Percentiles rank a stretch among this genome's conserved stretches.
Evolutionary conservation across 2,329 filamentous ascomycete genomes (phyloP).

Genomic region (Aspergillus viridinutans): DNA sequence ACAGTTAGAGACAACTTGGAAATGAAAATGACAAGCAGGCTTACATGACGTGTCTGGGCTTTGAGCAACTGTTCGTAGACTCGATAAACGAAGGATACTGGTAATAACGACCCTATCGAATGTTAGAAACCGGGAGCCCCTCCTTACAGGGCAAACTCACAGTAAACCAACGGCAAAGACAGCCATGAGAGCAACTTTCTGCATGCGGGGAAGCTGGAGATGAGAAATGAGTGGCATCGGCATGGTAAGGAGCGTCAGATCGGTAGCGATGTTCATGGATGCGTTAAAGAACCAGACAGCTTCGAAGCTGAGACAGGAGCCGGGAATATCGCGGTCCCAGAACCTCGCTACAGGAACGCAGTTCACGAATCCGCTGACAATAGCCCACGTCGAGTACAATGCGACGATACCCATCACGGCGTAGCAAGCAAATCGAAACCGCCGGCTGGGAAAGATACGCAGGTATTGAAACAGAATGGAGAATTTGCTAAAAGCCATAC

Average conservation of each 20-base stretch:
- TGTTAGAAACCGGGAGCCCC: background rate
- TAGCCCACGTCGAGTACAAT: conserved; percentile 28
- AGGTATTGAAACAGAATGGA: conserved; percentile 47
- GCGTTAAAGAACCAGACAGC: conserved; percentile 42
- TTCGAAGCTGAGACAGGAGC: conserved; percentile 37
- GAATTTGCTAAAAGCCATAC: conserved; percentile 37
- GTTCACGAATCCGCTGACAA: conserved; percentile 40
- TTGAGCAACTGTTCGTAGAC: conserved; percentile 20
- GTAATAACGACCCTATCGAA: conserved; percentile 27
- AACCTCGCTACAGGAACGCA: conserved; percentile 40
- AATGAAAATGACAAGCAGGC: background rate
- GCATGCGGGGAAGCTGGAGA: conserved; percentile 38
- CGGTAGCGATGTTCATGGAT: conserved; percentile 40
- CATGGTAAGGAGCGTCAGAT: conserved; percentile 39
- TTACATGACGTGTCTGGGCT: conserved; percentile 27
- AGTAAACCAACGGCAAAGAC: conserved; percentile 43
- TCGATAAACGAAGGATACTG: conserved; percentile 28
- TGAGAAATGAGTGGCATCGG: conserved; percentile 41
- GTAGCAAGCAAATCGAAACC: conserved; percentile 32
- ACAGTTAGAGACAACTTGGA: background rate
- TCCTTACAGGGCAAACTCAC: conserved; percentile 15
- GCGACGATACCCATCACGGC: conserved; percentile 29
- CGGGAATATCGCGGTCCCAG: conserved; percentile 34
- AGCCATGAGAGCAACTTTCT: conserved; percentile 38
- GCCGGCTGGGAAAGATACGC: conserved; percentile 37